Evolutionary conservation across 2,329 filamentous ascomycete genomes (phyloP).

Genomic region (Tolypocladium pustulatum): DNA sequence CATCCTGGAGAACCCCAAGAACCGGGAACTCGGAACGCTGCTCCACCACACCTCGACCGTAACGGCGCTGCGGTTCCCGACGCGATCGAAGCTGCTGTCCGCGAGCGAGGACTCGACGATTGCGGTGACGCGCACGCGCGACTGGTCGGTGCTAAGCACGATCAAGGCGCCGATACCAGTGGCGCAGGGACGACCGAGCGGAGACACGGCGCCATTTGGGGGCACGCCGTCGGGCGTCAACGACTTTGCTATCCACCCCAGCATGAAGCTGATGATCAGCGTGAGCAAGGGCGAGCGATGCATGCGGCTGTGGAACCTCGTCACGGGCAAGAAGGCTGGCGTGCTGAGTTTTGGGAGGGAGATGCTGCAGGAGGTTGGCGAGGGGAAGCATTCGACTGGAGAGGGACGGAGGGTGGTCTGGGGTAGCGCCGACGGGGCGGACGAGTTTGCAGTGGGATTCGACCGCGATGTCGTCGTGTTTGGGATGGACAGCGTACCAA

Average conservation of each 20-base stretch:
- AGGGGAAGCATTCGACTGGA: conserved; percentile 65
- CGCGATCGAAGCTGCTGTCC: conserved; percentile 78
- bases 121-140: conserved; percentile 73
- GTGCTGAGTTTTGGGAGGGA: conserved; percentile 75
- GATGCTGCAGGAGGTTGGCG: conserved; percentile 63
- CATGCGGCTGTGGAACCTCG: conserved; percentile 93
- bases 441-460: conserved; percentile 84
- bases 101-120: conserved; percentile 86
- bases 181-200: conserved; percentile 67
- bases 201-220: conserved; percentile 77
- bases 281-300: conserved; percentile 82
- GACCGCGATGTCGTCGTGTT: conserved; percentile 79
- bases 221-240: conserved; percentile 82
- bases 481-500: conserved; percentile 76
- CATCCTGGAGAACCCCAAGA: conserved; percentile 74
- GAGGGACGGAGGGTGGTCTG: conserved; percentile 78
- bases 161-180: conserved; percentile 87
- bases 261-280: conserved; percentile 92
- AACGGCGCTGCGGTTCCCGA: conserved; percentile 71
- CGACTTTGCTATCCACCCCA: conserved; percentile 90
- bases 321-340: conserved; percentile 91
- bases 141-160: conserved; percentile 78
- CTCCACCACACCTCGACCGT: conserved; percentile 79
- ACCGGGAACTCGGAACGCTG: conserved; percentile 78
- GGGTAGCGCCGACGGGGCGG: conserved; percentile 57